phyloP scores from a whole-genome alignment of 495 filamentous ascomycete species.

The Podospora fimiseda region DNA sequence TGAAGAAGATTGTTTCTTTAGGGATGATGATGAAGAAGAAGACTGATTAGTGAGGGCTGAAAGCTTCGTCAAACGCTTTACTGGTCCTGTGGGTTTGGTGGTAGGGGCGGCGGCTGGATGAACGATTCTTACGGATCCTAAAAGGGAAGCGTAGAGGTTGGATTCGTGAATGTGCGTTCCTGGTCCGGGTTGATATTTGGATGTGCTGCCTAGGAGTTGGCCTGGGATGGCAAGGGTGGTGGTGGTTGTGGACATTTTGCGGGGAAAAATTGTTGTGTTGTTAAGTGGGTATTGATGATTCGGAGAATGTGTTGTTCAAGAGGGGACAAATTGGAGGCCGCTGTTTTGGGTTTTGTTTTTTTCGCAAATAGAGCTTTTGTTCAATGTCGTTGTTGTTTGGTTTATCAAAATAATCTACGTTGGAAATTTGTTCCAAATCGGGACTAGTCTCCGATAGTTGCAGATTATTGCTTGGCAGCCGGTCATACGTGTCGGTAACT shows the following conservation, averaged over 20 bases:
- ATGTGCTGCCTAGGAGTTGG: conserved; percentile 63
- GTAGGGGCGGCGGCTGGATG: too few species aligned
- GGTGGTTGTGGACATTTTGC: conserved; percentile 18
- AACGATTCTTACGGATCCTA: conserved; percentile 53
- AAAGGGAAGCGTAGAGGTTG: conserved; percentile 65
- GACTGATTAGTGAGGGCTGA: neutral
- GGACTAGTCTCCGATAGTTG: neutral
- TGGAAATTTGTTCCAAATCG: too few species aligned
- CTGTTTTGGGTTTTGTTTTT: neutral
- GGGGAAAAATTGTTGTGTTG: too few species aligned
- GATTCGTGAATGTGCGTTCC: conserved; percentile 74
- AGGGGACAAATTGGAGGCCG: too few species aligned
- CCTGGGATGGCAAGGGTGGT: conserved; percentile 55
- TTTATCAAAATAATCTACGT: too few species aligned
- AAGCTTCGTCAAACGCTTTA: conserved; percentile 52
- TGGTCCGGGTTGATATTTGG: conserved; percentile 61
- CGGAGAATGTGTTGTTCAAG: too few species aligned
- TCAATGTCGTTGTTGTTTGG: neutral
- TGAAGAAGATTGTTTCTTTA: too few species aligned
- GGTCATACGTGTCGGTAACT: too few species aligned
- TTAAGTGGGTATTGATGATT: too few species aligned
- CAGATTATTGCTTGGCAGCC: neutral
- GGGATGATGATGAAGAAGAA: conserved; percentile 17
- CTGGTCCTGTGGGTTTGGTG: conserved; percentile 49
- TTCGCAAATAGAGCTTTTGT: neutral